A percentile compares a stretch with the other conserved stretches of the same genome.
Evolutionary conservation across 73 alveolate genomes (phyloP).

Genomic region (Paramecium primaurelia): DNA sequence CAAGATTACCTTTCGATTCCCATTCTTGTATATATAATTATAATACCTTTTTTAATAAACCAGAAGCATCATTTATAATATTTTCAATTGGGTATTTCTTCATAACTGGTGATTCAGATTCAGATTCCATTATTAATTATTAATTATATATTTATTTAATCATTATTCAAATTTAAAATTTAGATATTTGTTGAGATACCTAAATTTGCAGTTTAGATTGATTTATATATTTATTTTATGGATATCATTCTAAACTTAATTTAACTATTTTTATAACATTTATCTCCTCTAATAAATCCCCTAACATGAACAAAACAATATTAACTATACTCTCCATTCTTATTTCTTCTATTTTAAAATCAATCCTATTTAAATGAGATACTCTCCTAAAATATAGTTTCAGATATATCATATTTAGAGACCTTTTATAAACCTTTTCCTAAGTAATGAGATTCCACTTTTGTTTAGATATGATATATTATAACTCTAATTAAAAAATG

Average conservation of each 20-base stretch:
- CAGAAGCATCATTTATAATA: slow-evolving; percentile 22
- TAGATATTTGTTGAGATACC: neutral
- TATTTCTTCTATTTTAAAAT: slow-evolving; percentile 72
- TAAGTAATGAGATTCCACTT: neutral
- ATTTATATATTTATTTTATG: neutral
- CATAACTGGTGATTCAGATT: neutral
- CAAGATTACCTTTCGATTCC: neutral
- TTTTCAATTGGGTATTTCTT: slow-evolving; percentile 2
- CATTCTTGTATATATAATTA: neutral
- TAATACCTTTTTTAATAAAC: neutral
- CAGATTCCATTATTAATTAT: neutral
- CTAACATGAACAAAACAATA: slow-evolving; percentile 77
- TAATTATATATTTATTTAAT: neutral
- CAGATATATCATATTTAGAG: slow-evolving; percentile 57
- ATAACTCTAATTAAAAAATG: slow-evolving; percentile 83
- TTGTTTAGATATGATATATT: slow-evolving; percentile 52
- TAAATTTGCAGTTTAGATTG: neutral
- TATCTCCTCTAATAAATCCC: slow-evolving; percentile 90
- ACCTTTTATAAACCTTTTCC: slow-evolving; percentile 43
- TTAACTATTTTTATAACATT: slow-evolving; percentile 71
- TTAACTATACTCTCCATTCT: slow-evolving; percentile 73
- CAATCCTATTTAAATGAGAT: slow-evolving; percentile 57
- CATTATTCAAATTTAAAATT: neutral
- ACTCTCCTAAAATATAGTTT: slow-evolving; percentile 60
- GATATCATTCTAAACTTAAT: neutral